Evolutionary conservation across 106 monocot species (phyloP), one percentile per base, ranked within the genome.

Genomic region (Allium sativum): DNA sequence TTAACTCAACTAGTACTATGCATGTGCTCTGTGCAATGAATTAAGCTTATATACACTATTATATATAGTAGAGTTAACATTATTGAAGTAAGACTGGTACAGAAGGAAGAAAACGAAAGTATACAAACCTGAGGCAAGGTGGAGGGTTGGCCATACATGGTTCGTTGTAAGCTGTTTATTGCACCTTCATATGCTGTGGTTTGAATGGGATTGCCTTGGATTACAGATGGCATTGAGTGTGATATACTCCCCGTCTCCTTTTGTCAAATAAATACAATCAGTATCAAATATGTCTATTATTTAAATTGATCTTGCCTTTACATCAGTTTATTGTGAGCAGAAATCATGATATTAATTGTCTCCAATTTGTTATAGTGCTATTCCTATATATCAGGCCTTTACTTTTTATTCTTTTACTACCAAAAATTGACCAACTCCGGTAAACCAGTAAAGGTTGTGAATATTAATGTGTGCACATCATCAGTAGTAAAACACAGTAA

Each of bases 191-290:
- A 68, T 52, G 71, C 64, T 62, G 69, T 44, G 66, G 70, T 42
- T 69, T 64, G 56, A 66, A 51, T 54, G 53, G 65, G 65, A 65
- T 48, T 61, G 53, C 55, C 52, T 65, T 69, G 65, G 55, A 61
- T 56, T 47, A 72, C 46, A 41, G 48, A 42, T 62, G 74, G 60
- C 44, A 51, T 40, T 41, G 57, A 21, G 44, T 62, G 61, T 53
- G 72, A 58, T 55, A 68, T 43, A 44, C 59, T 60, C 60, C 51
- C 79, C 66, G 74, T 43, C 54, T 67, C 64, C 78, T 82, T 18
- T 14, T 21, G 11, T 50, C 15, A 64, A 64, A 42, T 4, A 47
- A 63, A 63, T 6, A 42, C 62, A 15, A 64, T 48, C 64, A 50
- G 13, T 18, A 21, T 62, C 56, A 68, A 22, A 19, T 45, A 50